A percentile compares a stretch with the other conserved stretches of the same genome.
Evolutionary conservation across 2,329 filamentous ascomycete genomes (phyloP).

Genomic region (Ophiocordyceps unilateralis): DNA sequence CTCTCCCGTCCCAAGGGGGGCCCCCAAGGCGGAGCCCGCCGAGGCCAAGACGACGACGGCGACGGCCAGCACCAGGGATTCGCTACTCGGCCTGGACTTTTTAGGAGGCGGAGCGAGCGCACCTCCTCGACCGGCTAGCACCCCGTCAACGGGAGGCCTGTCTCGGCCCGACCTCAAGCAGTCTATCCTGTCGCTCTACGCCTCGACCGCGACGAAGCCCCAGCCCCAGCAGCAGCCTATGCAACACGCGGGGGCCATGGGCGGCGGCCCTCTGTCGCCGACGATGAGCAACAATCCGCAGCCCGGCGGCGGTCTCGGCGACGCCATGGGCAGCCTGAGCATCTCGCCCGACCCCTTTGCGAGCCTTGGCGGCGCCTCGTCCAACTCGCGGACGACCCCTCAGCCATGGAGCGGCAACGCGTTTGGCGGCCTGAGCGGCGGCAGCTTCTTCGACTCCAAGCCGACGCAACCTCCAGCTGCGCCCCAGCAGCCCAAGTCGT

Average conservation of each 20-base stretch:
- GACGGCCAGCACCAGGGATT: slow-evolving; percentile 53
- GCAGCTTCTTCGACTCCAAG: slow-evolving; percentile 68
- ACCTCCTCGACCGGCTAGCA: slow-evolving; percentile 69
- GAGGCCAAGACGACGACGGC: slow-evolving; percentile 42
- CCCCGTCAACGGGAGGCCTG: slow-evolving; percentile 43
- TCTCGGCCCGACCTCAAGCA: slow-evolving; percentile 91
- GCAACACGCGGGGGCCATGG: slow-evolving; percentile 36
- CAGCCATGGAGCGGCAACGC: slow-evolving; percentile 20
- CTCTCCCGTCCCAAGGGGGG: slow-evolving; percentile 38
- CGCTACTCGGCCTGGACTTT: slow-evolving; percentile 82
- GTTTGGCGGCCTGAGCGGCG: slow-evolving; percentile 45
- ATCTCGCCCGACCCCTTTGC: slow-evolving; percentile 41
- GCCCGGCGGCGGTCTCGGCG: slow-evolving; percentile 48
- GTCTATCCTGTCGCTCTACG: slow-evolving; percentile 90
- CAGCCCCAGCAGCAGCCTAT: slow-evolving; percentile 31
- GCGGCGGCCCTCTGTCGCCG: slow-evolving; percentile 49
- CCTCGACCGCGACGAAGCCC: slow-evolving; percentile 57
- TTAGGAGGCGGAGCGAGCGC: slow-evolving; percentile 58
- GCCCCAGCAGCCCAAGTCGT: slow-evolving; percentile 31
- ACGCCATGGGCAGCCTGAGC: slow-evolving; percentile 46
- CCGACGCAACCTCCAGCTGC: slow-evolving; percentile 36
- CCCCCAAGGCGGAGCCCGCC: slow-evolving; percentile 43
- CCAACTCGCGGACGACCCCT: slow-evolving; percentile 16
- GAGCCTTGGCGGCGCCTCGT: slow-evolving; percentile 27
- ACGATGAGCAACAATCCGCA: slow-evolving; percentile 30